These are phyloP conservation scores for Aegilops speltoides DNA, from an alignment of 176 grass and related monocot species.

Conservation along the genomic window DNA sequence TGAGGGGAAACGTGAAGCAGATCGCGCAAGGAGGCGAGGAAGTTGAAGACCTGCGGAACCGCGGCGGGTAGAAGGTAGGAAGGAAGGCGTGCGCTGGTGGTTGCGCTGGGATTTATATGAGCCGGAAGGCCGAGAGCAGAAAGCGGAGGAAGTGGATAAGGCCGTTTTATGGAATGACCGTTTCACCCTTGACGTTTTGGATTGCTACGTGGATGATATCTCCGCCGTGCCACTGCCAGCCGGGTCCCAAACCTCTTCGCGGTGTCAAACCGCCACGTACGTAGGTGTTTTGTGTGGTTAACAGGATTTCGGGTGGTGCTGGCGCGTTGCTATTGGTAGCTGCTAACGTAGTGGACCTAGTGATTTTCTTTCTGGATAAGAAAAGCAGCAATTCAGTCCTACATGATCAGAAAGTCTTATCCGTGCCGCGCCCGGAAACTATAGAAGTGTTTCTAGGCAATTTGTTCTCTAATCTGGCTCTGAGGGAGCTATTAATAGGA, in stretches of 20 bases:
- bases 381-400: not conserved
- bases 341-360: not conserved
- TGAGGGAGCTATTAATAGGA: not conserved
- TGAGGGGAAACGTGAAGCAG: not conserved
- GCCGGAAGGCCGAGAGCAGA: not conserved
- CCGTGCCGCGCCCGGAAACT: not conserved
- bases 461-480: not conserved
- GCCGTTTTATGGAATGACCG: not conserved
- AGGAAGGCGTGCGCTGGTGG: not conserved
- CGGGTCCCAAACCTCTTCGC: not conserved
- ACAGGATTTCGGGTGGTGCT: not conserved
- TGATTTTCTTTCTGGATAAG: constrained; percentile 27
- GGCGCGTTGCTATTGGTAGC: not conserved
- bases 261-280: not conserved
- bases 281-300: not conserved
- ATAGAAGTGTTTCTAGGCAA: not conserved
- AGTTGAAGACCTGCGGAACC: not conserved
- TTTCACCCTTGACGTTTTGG: not conserved
- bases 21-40: not conserved
- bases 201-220: constrained; percentile 5
- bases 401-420: constrained; percentile 6
- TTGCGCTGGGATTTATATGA: constrained; percentile 30
- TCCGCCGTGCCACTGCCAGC: not conserved
- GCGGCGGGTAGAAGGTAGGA: not conserved
- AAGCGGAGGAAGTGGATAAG: constrained; percentile 33